Evolutionary conservation across 2,329 filamentous ascomycete species (phyloP), one percentile per base, ranked within the genome.

Genomic region (Chrysoporthe cubensis): DNA sequence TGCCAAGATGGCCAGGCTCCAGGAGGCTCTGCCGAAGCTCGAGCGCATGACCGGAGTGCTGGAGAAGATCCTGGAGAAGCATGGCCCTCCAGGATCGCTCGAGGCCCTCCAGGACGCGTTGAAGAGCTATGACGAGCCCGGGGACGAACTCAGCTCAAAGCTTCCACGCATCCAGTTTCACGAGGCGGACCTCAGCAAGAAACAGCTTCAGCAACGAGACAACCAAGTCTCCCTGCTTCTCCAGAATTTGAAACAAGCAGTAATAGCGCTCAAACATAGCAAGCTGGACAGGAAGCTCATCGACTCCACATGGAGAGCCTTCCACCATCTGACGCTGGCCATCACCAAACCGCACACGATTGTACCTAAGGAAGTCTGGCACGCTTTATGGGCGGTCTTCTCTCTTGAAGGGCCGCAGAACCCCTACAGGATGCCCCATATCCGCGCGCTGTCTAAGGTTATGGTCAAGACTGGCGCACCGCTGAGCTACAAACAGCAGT

Each of bases 341-440:
- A 77, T 89, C 54, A 77, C 81, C 1, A 78, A 78, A 26, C 75
- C 79, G 11, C 84, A 88, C 78, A 76, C 81, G 46, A 81, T 82
- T 42, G 83, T 94, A n/a, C 86, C 90, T 0, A 74, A 81, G 11
- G 82, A 85, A 18, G 83, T 87, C 4, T 91, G 91, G 87, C 79
- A 85, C n/a, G 75, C 88, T 1, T 76, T 95, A 9, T 95, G 91
- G 91, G 80, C 84, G 42, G 77, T 87, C 1, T 80, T 90, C 56
- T 86, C 88, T 1, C 82, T 83, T 57, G 80, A 85, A 8, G 81
- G 86, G 54, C 75, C 78, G 11, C 78, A 80, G 58, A 84, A 87
- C 75, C 76, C 84, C 57, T 81, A 87, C 71, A 85, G 88, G 42
- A 83, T 91, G 75, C 78, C 83, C 6, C 89, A 90, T 73, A 78